A percentile compares a stretch with the other conserved stretches of the same genome.
These are phyloP conservation scores for Nicotiana tomentosiformis DNA, from an alignment of 257 asterid species.

Conservation along the genomic window DNA sequence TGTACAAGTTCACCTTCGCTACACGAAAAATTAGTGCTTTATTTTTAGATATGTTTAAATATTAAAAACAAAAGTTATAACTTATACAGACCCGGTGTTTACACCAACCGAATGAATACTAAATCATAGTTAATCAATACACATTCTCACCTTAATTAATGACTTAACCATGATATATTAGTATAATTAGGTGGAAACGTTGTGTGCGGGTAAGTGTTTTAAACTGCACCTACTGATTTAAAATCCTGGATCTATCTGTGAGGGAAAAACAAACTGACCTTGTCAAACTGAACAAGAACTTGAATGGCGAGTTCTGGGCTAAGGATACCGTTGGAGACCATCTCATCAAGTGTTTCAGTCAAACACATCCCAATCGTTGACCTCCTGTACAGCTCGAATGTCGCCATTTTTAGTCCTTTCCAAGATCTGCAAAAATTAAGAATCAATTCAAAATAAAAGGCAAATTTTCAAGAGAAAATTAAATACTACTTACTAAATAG, in stretches of 20 bases:
- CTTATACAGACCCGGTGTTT: too few species aligned
- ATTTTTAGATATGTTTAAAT: too few species aligned
- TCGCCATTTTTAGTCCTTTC: conserved; percentile 47
- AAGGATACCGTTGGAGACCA: conserved; percentile 66
- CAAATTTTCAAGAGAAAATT: not conserved
- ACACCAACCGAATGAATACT: too few species aligned
- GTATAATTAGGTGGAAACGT: too few species aligned
- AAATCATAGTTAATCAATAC: too few species aligned
- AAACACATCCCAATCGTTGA: conserved; percentile 92
- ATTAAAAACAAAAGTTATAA: too few species aligned
- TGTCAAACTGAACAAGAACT: conserved; percentile 92
- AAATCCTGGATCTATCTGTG: not conserved
- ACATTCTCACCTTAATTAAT: too few species aligned
- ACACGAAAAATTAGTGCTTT: not conserved
- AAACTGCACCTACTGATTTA: not conserved
- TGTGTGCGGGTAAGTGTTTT: too few species aligned
- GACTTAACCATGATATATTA: too few species aligned
- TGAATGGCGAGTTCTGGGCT: conserved; percentile 88
- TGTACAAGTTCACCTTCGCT: not conserved
- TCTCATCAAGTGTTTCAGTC: conserved; percentile 84
- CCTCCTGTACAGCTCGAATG: conserved; percentile 84
- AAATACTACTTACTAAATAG: not conserved
- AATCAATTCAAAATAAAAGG: not conserved
- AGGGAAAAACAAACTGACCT: conserved; percentile 39
- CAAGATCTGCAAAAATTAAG: conserved; percentile 9